Conservation (phyloP, 352 stramenopile species). For the Pelagophyceae sp. region DNA sequence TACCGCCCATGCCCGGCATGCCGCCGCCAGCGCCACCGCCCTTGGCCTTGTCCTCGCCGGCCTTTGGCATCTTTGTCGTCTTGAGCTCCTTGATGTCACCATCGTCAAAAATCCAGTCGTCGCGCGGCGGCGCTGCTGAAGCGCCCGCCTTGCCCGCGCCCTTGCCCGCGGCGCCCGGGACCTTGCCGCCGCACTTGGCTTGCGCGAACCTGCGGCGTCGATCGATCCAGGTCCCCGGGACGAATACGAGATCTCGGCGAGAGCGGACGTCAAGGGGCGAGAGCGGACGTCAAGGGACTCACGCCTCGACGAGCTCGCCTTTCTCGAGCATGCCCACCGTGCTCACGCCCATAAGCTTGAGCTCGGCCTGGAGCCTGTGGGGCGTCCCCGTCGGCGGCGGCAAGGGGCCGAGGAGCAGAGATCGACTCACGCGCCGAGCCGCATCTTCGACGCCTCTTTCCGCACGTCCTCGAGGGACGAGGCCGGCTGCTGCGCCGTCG, state of each 20-base stretch:
- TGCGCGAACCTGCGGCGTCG: no score
- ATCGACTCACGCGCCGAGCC: background rate
- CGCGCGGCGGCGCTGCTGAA: background rate
- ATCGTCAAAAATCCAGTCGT: background rate
- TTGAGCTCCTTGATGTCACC: conserved; percentile 13
- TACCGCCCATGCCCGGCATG: background rate
- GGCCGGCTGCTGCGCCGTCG: background rate
- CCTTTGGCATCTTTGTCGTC: conserved; percentile 11
- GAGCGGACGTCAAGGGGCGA: no score
- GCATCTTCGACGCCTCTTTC: background rate
- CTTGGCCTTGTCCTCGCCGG: background rate
- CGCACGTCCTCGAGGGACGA: background rate
- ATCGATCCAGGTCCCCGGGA: no score
- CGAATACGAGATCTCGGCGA: no score
- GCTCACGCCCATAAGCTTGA: conserved; percentile 8
- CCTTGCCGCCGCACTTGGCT: no score
- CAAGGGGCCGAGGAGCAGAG: background rate
- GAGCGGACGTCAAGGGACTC: no score
- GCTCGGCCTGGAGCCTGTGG: conserved; percentile 5
- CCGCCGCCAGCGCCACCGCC: background rate
- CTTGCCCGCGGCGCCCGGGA: background rate
- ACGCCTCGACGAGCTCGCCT: conserved; percentile 10
- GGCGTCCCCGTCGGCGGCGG: background rate
- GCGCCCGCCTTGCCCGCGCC: background rate
- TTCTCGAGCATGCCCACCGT: conserved; percentile 16